Evolutionary conservation across 352 stramenopile species (phyloP), one percentile per base, ranked within the genome.

Genomic region (Hyaloperonospora arabidopsidis): DNA sequence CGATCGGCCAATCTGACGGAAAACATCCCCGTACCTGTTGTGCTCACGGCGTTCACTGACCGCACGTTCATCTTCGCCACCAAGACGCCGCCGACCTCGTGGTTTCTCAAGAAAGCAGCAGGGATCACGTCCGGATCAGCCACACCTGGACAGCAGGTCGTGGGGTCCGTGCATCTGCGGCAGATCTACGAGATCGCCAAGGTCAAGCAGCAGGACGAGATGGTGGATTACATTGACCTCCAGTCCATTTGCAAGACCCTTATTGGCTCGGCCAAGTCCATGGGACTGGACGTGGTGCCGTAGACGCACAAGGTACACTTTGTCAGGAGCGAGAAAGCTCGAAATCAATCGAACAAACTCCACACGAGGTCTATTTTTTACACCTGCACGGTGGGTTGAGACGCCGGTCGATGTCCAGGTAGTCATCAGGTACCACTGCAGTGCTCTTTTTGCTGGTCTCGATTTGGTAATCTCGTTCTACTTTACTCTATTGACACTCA

Each of bases 111-210:
- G 79, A 85, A 88, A 57, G 88, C 85, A 28, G 90, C 92, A 0
- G 86, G 86, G 18, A 87, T 97, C 57, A 72, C 70, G 21, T 78
- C 79, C 18, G 90, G 89, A 28, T 88, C 80, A 21, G 59, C 74
- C 8, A 85, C 76, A 18, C 58, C 86, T 19, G 86, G 86, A 19
- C 84, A 96, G 67, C 46, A 79, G 36, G 74, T 83, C 14, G 71
- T 83, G 47, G 93, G 87, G 44, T 86, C 79, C 34, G 93, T 98
- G 29, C 84, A 86, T 46, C 69, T 97, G 19, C 95, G 97, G 68
- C 86, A 96, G 53, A 92, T 98, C 46, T 98, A 98, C 74, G 92
- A 99, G 73, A 98, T 99, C 72, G 96, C 95, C 32, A 94, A 97
- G 70, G 79, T 98, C 47, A 99, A 99, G 78, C 86, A 98, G 63